Evolutionary conservation across 2,329 filamentous ascomycete species (phyloP).

Genomic region (Leptographium radiaticola): DNA sequence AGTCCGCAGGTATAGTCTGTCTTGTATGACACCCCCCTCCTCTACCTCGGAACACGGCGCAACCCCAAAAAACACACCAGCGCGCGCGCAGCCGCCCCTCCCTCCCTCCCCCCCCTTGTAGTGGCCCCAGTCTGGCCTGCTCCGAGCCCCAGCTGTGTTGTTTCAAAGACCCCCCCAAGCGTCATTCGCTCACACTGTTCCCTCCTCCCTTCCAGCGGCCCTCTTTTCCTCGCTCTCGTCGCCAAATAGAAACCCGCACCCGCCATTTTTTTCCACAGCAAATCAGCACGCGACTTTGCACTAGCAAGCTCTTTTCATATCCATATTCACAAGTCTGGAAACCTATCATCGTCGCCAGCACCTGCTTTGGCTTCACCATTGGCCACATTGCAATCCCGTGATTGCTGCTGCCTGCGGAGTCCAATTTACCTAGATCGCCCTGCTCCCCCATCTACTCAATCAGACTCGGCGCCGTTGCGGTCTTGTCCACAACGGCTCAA

Average conservation of each 20-base stretch:
- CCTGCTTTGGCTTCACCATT: slow-evolving; percentile 18
- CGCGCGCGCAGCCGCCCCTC: background rate
- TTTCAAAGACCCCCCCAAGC: background rate
- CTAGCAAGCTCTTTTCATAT: slow-evolving; percentile 20
- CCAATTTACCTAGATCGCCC: slow-evolving; percentile 6
- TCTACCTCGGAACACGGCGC: background rate
- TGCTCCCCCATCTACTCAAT: slow-evolving; percentile 2
- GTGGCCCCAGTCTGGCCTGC: background rate
- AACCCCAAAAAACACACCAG: background rate
- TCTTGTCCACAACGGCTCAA: background rate
- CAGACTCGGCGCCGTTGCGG: background rate
- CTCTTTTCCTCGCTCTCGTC: slow-evolving; percentile 2
- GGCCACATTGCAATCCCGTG: slow-evolving; percentile 32
- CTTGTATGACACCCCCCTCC: background rate
- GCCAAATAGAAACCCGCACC: slow-evolving; percentile 2
- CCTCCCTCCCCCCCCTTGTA: background rate
- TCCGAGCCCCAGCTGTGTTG: background rate
- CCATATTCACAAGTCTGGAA: slow-evolving; percentile 13
- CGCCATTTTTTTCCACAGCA: slow-evolving; percentile 17
- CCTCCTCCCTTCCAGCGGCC: background rate
- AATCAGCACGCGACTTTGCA: slow-evolving; percentile 36
- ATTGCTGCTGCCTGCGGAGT: slow-evolving; percentile 31
- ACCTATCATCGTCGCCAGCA: slow-evolving; percentile 39
- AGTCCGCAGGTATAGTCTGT: background rate
- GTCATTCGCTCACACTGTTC: background rate